Percentiles rank a stretch among this genome's conserved stretches.
phyloP scores from a whole-genome alignment of 805 yeast species.

The Monosporozyma servazzii region DNA sequence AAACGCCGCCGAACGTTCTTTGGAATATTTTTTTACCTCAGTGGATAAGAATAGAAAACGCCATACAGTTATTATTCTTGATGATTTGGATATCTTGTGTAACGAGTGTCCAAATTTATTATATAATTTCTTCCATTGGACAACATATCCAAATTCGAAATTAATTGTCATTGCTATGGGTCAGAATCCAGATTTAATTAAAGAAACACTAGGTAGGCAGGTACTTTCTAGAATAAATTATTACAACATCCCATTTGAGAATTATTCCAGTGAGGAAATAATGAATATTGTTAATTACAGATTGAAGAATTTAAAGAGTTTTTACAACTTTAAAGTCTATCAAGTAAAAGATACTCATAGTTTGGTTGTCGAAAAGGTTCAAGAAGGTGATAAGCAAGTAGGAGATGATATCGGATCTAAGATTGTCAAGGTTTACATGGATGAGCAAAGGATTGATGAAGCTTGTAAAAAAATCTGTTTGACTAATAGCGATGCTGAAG shows the following conservation, averaged over 20 bases:
- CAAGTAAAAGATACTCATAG: slow-evolving; percentile 12
- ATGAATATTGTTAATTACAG: slow-evolving; percentile 63
- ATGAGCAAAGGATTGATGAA: slow-evolving; percentile 6
- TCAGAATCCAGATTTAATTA: slow-evolving; percentile 93
- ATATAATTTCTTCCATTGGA: slow-evolving; percentile 97
- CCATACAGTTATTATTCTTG: slow-evolving; percentile 63
- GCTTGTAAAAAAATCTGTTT: slow-evolving; percentile 24
- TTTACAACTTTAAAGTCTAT: slow-evolving; percentile 20
- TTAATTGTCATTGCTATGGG: slow-evolving; percentile 86
- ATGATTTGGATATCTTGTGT: slow-evolving; percentile 85
- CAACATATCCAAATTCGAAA: slow-evolving; percentile 66
- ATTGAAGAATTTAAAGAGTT: slow-evolving; percentile 39
- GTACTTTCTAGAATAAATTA: slow-evolving; percentile 82
- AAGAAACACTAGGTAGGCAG: slow-evolving; percentile 75
- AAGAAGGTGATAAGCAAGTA: not conserved
- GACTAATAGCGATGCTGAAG: slow-evolving; percentile 56
- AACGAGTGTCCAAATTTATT: slow-evolving; percentile 67
- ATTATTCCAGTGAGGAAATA: slow-evolving; percentile 72
- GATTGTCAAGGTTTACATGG: slow-evolving; percentile 12
- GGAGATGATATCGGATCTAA: slow-evolving; percentile 18
- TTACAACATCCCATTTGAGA: slow-evolving; percentile 73
- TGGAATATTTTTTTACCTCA: slow-evolving; percentile 60
- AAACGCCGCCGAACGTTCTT: slow-evolving; percentile 49
- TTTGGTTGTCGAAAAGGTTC: not conserved
- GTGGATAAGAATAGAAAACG: slow-evolving; percentile 27